Evolutionary conservation across 83 land plant genomes (phyloP).

Genomic region (Thuja plicata): DNA sequence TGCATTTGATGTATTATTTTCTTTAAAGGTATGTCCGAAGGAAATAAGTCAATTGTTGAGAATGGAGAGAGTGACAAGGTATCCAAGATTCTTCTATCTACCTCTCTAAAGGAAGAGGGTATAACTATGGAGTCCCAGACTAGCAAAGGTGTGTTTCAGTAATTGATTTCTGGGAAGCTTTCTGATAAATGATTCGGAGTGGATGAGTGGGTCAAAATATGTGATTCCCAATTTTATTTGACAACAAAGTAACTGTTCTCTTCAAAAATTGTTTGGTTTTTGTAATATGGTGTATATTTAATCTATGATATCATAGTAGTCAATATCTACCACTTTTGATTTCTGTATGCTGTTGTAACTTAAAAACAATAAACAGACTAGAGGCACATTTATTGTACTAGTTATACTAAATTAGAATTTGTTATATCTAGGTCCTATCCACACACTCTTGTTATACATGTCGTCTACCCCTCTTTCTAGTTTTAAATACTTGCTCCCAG

Average conservation of each 20-base stretch:
- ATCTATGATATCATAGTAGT: not conserved
- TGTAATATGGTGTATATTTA: not conserved
- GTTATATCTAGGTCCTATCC: not conserved
- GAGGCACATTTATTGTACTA: not conserved
- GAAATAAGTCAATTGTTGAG: not conserved
- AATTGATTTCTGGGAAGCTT: not conserved
- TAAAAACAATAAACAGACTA: not conserved
- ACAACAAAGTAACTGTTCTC: not conserved
- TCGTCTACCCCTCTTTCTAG: not conserved
- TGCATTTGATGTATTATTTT: not conserved
- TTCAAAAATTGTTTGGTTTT: not conserved
- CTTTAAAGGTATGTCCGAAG: not conserved
- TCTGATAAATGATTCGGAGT: not conserved
- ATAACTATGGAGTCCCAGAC: conserved; percentile 8
- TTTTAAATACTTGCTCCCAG: not conserved
- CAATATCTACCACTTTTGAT: not conserved
- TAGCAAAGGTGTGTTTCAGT: conserved; percentile 5
- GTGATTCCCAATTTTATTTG: not conserved
- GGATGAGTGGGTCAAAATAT: not conserved
- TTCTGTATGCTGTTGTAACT: not conserved
- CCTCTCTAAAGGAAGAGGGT: not conserved
- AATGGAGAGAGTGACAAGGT: conserved; percentile 14
- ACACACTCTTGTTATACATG: not conserved
- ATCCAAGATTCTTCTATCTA: not conserved
- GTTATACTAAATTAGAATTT: not conserved